phyloP scores from a whole-genome alignment of 2,329 filamentous ascomycete genomes.

The Diatrype stigma region DNA sequence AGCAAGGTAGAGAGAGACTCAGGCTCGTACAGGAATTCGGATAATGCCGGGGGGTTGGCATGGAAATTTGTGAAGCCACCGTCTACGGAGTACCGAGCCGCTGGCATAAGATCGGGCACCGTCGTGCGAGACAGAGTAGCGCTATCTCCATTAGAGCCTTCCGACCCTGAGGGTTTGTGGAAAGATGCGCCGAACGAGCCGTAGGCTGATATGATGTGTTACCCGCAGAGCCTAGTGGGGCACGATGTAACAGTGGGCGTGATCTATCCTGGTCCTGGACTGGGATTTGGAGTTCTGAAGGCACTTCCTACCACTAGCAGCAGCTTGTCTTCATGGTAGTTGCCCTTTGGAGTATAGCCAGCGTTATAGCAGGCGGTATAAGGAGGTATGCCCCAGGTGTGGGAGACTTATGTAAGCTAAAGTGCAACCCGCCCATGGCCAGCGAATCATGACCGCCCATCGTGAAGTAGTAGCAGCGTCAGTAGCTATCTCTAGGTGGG shows the following conservation, averaged over 20 bases:
- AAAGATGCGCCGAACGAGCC: constrained; percentile 43
- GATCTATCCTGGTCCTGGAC: constrained; percentile 8
- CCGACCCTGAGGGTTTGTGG: constrained; percentile 28
- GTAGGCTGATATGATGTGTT: constrained; percentile 43
- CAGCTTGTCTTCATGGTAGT: background rate
- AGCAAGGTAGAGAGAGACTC: too few relatives aligned
- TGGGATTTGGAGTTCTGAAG: constrained; percentile 5
- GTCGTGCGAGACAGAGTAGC: background rate
- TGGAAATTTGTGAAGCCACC: background rate
- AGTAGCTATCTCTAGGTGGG: too few relatives aligned
- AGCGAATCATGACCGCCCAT: too few relatives aligned
- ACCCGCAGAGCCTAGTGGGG: constrained; percentile 26
- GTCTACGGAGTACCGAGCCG: constrained; percentile 8
- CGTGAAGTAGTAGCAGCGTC: too few relatives aligned
- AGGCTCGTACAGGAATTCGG: background rate
- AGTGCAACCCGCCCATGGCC: background rate
- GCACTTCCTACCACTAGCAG: background rate
- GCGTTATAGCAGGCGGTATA: background rate
- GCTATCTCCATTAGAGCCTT: constrained; percentile 10
- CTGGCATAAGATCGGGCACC: constrained; percentile 7
- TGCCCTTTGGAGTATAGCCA: background rate
- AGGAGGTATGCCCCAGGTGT: background rate
- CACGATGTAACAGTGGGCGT: constrained; percentile 23
- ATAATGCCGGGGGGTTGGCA: background rate
- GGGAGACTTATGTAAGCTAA: background rate